A percentile compares a stretch with the other conserved stretches of the same genome.
Evolutionary conservation across 768 basidiomycete genomes (phyloP).

Genomic region (Phylloporus sp.): DNA sequence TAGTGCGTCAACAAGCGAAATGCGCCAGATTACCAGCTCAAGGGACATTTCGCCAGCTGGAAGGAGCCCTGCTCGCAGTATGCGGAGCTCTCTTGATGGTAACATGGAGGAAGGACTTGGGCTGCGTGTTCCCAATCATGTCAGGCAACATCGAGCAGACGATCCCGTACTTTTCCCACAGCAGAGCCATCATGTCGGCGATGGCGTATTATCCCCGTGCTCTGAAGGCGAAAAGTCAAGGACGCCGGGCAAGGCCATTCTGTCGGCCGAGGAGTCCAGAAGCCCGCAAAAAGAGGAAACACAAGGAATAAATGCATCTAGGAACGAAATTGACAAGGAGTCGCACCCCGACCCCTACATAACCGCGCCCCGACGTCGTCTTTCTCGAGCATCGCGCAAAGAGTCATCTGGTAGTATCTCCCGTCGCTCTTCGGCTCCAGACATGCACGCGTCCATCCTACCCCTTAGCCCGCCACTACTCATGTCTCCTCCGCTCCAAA

Average conservation of each 20-base stretch:
- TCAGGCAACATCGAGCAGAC: not conserved
- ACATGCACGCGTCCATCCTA: slow-evolving; percentile 39
- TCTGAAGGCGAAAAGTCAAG: not conserved
- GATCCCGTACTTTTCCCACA: not conserved
- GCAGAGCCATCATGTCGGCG: not conserved
- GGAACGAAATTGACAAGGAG: not conserved
- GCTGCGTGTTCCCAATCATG: not conserved
- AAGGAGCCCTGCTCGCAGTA: not conserved
- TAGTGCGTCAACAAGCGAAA: not conserved
- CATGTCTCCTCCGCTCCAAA: slow-evolving; percentile 54
- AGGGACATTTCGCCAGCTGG: not conserved
- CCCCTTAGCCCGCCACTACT: slow-evolving; percentile 56
- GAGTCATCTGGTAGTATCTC: not conserved
- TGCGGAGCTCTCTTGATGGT: slow-evolving; percentile 1
- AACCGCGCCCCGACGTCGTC: slow-evolving; percentile 14
- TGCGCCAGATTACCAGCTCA: slow-evolving; percentile 1
- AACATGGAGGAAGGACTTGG: not conserved
- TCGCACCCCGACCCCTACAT: slow-evolving; percentile 12
- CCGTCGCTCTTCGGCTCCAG: slow-evolving; percentile 15
- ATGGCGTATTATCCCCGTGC: not conserved
- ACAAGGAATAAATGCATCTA: not conserved
- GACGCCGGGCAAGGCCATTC: slow-evolving; percentile 7
- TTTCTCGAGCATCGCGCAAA: slow-evolving; percentile 3
- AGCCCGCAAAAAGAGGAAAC: not conserved
- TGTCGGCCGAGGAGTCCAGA: slow-evolving; percentile 3